Percentiles rank a stretch among this genome's conserved stretches.
These are phyloP conservation scores for Tetrahymena thermophila DNA, from an alignment of 73 alveolate species.

Conservation along the genomic window DNA sequence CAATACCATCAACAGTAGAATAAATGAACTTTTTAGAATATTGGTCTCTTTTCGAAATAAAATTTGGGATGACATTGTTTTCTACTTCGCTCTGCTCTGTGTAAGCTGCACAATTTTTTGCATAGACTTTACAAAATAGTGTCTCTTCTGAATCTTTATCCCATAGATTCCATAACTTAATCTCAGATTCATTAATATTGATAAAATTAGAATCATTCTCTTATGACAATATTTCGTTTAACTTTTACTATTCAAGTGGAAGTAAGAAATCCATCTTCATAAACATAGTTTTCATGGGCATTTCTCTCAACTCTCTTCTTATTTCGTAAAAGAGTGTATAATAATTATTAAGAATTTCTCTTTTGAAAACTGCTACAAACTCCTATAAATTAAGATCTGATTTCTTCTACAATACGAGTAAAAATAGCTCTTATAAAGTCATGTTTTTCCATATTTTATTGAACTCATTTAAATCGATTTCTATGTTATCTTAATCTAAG, in stretches of 20 bases:
- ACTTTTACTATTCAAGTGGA: neutral
- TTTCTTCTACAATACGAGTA: neutral
- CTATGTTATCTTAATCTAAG: neutral
- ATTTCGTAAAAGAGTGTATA: neutral
- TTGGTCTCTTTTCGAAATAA: neutral
- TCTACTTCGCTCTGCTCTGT: neutral
- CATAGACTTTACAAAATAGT: neutral
- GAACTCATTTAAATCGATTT: neutral
- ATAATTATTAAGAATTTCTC: neutral
- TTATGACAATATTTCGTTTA: neutral
- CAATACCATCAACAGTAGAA: neutral
- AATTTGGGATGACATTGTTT: neutral
- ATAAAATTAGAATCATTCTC: neutral
- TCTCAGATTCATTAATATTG: neutral
- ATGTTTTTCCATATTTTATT: neutral
- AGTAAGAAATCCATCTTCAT: neutral
- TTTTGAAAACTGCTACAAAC: neutral
- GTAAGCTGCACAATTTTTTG: neutral
- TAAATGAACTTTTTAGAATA: neutral
- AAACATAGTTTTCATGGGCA: neutral
- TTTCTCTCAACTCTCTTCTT: neutral
- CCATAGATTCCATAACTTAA: neutral
- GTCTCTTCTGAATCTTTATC: neutral
- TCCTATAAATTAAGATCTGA: neutral
- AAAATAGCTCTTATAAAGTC: neutral